Evolutionary conservation across 1,284 basidiomycete species (phyloP), one percentile per base, ranked within the genome.

Genomic region (Cryptococcus amylolentus): DNA sequence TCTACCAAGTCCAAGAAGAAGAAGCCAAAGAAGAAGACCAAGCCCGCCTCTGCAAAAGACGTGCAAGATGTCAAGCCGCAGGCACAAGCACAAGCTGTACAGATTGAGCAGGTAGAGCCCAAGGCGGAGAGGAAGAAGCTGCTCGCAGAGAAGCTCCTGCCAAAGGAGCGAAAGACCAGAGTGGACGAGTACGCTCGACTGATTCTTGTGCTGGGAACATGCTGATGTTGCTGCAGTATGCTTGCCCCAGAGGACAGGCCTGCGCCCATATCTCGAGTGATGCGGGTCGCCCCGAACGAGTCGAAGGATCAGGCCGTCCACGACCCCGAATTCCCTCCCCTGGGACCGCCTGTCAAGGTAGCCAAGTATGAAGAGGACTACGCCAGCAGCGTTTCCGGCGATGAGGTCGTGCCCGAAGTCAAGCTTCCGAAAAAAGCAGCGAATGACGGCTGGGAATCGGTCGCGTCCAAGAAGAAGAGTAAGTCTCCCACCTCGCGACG

Each of bases 361-460:
- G 45, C 44, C 5, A 38, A 40, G 20, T 49, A 39, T 37, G 46
- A 49, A 39, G 46, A 37, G 5, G 46, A 44, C 8, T 28, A 49
- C 40, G 18, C 45, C n/a, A 31, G 42, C n/a, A 31, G 42, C 14
- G 18, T 9, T 14, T 53, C 51, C 41, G 41, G 18, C 2, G 41
- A 47, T 23, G 45, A 28, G 28, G 20, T 8, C 45, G 7, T 27
- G 18, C 14, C 20, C 8, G 26, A 47, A 16, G 26, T n/a, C 45
- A 31, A 31, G 13, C 35, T 5, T 28, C 14, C 26, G 27, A 42
- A 28, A 12, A 42, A 18, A 56, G 44, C 35, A 57, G 60, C 18
- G 58, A 35, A 71, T 28, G 72, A 71, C 48, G 71, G 69, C 13
- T 76, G 73, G 73, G 67, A 72, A 49, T 68, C 73, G 2, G 72